Conservation (phyloP, 805 yeast species). For the Metschnikowia cubensis region DNA sequence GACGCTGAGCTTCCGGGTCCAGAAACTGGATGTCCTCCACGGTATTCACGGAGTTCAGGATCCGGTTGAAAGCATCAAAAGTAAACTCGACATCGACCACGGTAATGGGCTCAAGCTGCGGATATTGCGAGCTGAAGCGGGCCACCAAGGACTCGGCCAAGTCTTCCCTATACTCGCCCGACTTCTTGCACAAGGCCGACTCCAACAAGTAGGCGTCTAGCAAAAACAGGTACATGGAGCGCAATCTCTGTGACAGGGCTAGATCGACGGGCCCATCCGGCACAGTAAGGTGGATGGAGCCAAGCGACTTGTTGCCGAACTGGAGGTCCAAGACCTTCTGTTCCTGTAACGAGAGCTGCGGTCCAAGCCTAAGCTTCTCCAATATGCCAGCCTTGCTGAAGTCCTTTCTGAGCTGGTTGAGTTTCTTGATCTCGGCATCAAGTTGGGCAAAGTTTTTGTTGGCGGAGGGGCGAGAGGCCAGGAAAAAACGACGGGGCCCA, state of each 20-base stretch:
- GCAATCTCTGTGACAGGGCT: slow-evolving; percentile 15
- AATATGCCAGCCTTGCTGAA: slow-evolving; percentile 23
- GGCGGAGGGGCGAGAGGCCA: neutral
- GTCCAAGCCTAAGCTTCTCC: slow-evolving; percentile 21
- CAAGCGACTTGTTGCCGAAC: neutral
- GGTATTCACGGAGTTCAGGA: slow-evolving; percentile 24
- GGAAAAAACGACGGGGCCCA: neutral
- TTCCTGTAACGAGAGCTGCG: slow-evolving; percentile 15
- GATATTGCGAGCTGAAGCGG: slow-evolving; percentile 20
- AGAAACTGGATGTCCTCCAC: slow-evolving; percentile 28
- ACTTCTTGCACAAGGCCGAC: slow-evolving; percentile 12
- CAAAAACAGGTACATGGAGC: slow-evolving; percentile 19
- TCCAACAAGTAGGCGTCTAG: slow-evolving; percentile 25
- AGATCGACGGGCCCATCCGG: slow-evolving; percentile 19
- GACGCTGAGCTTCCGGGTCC: slow-evolving; percentile 21
- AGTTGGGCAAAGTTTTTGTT: slow-evolving; percentile 1
- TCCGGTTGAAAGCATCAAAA: slow-evolving; percentile 27
- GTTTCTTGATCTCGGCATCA: slow-evolving; percentile 1
- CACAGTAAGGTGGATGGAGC: neutral
- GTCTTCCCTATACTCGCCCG: neutral
- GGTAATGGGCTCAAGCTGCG: slow-evolving; percentile 20
- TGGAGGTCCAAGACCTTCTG: slow-evolving; percentile 4
- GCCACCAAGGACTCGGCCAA: slow-evolving; percentile 9
- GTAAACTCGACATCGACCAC: slow-evolving; percentile 24
- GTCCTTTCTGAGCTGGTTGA: slow-evolving; percentile 18